Evolutionary conservation across 2,329 filamentous ascomycete species (phyloP), one percentile per base, ranked within the genome.

Genomic region (Penicillium olsonii): DNA sequence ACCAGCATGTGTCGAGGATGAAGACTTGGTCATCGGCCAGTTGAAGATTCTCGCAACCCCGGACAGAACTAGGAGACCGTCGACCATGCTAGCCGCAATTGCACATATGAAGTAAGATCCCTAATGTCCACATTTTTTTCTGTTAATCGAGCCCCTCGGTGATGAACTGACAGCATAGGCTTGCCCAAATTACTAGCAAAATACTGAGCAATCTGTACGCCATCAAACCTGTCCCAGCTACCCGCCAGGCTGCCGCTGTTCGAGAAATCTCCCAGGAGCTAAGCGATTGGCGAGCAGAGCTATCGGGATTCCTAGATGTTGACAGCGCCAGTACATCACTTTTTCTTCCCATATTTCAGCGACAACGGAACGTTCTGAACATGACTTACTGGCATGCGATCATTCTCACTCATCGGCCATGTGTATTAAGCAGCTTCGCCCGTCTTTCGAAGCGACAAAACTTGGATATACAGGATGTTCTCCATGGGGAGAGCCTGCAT

Each of bases 361-460:
- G 74, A 0, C 74, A 76, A 44, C 65, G 70, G 0, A 72, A 75
- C 19, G 70, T 75, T 0, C 54, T 76, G 1, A 75, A 74, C 34
- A 50, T 76, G 3, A 68, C 73, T 1, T 76, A 71, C 39, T 75
- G 71, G 69, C 74, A 76, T 42, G 68, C 74, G 2, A 63, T 69
- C 11, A 72, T 76, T 5, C 66, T 76, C 2, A 69, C 68, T 0
- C 64, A 75, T 37, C 61, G 74, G 0, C 73, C 70, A 4, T 70
- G 69, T 11, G 57, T 76, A 0, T 26, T 47, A 19, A 39, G 27
- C n/a, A 47, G 22, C 19, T 27, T 34, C 18, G 9, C 37, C 15
- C 37, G 29, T 18, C 29, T 45, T 3, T 22, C 42, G 9, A 33
- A 22, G 19, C 19, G 6, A 2, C 15, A 8, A 10, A 29, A n/a